phyloP scores from a whole-genome alignment of 345 rosid genomes.

The Nephelium lappaceum region DNA sequence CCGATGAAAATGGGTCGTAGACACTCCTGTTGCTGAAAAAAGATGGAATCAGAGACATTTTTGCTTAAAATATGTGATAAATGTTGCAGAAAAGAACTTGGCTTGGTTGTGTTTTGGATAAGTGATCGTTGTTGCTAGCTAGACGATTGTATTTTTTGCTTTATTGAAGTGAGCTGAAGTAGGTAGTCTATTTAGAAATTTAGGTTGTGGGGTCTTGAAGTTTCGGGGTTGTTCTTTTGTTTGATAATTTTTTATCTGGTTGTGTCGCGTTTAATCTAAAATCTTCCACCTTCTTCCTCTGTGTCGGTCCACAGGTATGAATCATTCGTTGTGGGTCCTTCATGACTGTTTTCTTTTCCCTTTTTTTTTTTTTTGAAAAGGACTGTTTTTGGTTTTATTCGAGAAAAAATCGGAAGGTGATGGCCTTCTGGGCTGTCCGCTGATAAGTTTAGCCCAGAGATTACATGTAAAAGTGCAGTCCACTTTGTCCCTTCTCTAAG shows the following conservation, averaged over 20 bases:
- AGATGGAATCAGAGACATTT: constrained; percentile 31
- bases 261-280: background rate
- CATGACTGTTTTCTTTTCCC: background rate
- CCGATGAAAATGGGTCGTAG: constrained; percentile 36
- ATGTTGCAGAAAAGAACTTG: background rate
- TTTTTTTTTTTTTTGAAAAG: too few relatives aligned
- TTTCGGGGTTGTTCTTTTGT: constrained; percentile 17
- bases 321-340: too few relatives aligned
- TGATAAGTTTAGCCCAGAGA: background rate
- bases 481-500: background rate
- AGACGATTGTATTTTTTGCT: background rate
- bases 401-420: background rate
- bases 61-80: background rate
- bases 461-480: background rate
- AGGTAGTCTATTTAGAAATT: background rate
- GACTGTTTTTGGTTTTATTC: too few relatives aligned
- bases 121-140: background rate
- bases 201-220: background rate
- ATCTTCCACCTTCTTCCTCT: constrained; percentile 19
- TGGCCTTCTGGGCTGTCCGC: background rate
- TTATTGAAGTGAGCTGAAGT: background rate
- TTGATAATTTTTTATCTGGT: background rate
- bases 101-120: background rate
- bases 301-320: too few relatives aligned
- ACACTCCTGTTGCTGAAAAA: constrained; percentile 20